These are phyloP conservation scores for Casuarina equisetifolia DNA, from an alignment of 306 rosid genomes.

Conservation along the genomic window DNA sequence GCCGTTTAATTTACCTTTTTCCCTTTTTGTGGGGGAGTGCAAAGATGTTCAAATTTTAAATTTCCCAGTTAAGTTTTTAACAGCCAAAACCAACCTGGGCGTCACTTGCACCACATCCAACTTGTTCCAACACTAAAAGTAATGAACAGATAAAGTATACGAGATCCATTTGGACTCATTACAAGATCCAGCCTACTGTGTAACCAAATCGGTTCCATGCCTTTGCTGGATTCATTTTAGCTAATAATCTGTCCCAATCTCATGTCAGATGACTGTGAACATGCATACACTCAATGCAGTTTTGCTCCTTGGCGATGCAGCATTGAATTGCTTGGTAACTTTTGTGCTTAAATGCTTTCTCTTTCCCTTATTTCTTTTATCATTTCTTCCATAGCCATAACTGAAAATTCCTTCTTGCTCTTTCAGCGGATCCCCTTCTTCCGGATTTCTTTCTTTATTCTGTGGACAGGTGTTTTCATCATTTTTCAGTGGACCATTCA, in stretches of 20 bases:
- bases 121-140: conserved; percentile 8
- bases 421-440: conserved; percentile 52
- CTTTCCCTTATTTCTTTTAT: conserved; percentile 1
- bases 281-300: conserved; percentile 67
- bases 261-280: conserved; percentile 65
- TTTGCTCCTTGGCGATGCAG: conserved; percentile 72
- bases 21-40: conserved; percentile 6
- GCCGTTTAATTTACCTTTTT: background rate
- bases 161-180: conserved; percentile 1
- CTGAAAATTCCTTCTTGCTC: conserved; percentile 27
- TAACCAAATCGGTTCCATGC: background rate
- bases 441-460: conserved; percentile 68
- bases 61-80: background rate
- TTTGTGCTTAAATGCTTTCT: conserved; percentile 13
- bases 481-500: conserved; percentile 68
- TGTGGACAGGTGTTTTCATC: conserved; percentile 66
- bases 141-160: conserved; percentile 2
- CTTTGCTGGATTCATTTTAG: background rate
- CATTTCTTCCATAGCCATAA: conserved; percentile 19
- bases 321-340: conserved; percentile 74
- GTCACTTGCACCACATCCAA: background rate
- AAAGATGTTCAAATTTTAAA: background rate
- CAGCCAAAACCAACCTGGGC: background rate
- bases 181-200: background rate
- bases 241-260: conserved; percentile 27